Evolutionary conservation across 148 eudicot genomes (phyloP).

Genomic region (Arbutus unedo): DNA sequence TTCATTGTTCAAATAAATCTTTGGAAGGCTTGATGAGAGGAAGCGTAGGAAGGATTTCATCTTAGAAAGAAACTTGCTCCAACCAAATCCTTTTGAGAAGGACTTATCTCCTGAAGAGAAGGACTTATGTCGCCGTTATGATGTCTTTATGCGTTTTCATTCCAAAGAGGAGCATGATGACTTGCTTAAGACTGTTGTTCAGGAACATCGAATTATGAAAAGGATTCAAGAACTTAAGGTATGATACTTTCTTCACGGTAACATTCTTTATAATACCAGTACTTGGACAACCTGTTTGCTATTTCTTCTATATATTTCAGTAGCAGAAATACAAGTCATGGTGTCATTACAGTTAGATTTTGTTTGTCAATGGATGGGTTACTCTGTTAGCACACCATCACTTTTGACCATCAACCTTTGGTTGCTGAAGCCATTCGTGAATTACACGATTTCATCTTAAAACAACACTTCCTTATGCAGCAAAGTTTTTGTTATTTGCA

Average conservation of each 20-base stretch:
- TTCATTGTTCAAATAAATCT: conserved; percentile 5
- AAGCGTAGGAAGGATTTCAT: conserved; percentile 80
- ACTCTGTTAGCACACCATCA: neutral
- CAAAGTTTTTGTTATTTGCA: neutral
- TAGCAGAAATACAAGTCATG: neutral
- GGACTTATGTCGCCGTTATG: conserved; percentile 58
- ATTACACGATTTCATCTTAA: neutral
- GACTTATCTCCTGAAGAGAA: conserved; percentile 68
- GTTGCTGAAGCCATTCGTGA: neutral
- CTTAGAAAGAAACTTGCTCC: conserved; percentile 69
- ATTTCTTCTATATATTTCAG: conserved; percentile 1
- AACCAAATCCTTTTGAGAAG: conserved; percentile 72
- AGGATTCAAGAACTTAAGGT: conserved; percentile 77
- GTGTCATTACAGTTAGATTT: neutral
- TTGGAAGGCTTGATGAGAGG: conserved; percentile 83
- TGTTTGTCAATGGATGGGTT: neutral
- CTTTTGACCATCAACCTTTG: neutral
- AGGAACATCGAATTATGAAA: conserved; percentile 64
- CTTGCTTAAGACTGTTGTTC: conserved; percentile 54
- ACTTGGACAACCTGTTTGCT: no score
- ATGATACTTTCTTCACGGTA: neutral
- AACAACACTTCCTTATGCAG: neutral
- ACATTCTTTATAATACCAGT: neutral
- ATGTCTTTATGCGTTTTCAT: conserved; percentile 83
- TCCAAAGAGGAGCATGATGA: conserved; percentile 81